Evolutionary conservation across 2,329 filamentous ascomycete genomes (phyloP).

Genomic region (Trichothecium sympodiale): DNA sequence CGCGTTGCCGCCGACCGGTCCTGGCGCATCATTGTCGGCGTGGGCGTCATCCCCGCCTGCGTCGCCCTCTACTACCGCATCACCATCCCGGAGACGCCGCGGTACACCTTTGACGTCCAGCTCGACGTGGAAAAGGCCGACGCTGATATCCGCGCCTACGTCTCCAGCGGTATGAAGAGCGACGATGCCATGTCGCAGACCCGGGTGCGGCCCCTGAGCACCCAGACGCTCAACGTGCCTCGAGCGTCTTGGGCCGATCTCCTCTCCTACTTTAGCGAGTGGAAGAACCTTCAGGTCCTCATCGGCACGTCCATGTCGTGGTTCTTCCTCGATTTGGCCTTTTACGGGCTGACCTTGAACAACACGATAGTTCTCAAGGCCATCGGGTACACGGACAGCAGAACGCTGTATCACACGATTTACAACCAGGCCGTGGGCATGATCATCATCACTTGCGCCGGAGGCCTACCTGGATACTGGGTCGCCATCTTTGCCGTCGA

Average conservation of each 20-base stretch:
- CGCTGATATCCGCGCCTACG: constrained; percentile 55
- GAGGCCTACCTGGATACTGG: constrained; percentile 73
- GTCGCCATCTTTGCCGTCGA: constrained; percentile 63
- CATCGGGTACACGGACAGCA: constrained; percentile 58
- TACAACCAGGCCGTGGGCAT: constrained; percentile 66
- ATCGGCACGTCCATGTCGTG: constrained; percentile 69
- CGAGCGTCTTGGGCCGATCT: constrained; percentile 63
- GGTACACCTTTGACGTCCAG: constrained; percentile 72
- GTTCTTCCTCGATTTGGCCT: constrained; percentile 68
- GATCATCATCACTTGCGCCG: constrained; percentile 66
- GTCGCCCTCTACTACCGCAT: constrained; percentile 78
- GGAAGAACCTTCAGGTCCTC: constrained; percentile 60
- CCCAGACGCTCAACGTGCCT: constrained; percentile 42
- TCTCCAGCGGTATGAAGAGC: constrained; percentile 35
- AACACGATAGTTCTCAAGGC: constrained; percentile 59
- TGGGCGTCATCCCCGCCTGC: constrained; percentile 67
- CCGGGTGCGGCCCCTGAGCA: constrained; percentile 35
- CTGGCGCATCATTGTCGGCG: constrained; percentile 72
- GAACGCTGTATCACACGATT: constrained; percentile 55
- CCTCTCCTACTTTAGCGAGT: constrained; percentile 53
- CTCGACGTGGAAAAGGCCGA: constrained; percentile 66
- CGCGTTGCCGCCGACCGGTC: constrained; percentile 64
- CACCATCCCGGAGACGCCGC: constrained; percentile 75
- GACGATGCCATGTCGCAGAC: constrained; percentile 34
- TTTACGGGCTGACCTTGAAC: constrained; percentile 65